Evolutionary conservation across 306 rosid genomes (phyloP), one percentile per base, ranked within the genome.

Genomic region (Rosa rugosa): DNA sequence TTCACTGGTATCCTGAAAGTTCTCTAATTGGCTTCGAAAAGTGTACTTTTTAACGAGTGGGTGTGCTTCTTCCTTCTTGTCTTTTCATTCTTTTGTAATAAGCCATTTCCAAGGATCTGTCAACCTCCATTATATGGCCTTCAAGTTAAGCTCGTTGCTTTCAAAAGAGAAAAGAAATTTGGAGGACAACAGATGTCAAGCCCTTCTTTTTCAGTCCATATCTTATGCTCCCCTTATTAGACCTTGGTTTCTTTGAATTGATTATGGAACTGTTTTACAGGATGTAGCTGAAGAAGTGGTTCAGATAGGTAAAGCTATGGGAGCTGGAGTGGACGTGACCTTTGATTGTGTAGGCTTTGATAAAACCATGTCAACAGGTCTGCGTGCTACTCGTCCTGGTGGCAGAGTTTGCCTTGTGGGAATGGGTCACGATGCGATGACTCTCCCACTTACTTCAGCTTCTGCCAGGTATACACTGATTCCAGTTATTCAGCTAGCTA

Each of bases 361-460:
- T 84, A 94, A 94, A 86, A 94, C 97, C 79, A 90, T 90, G 98
- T 80, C 96, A 59, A 90, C 96, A 34, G 97, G 96, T 11, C 75
- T 92, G 84, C 73, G 69, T n/a, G 98, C 93, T 50, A 92, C 97
- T 44, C 80, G 77, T 77, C 54, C 94, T 9, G 97, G 98, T 16
- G 96, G 97, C 64, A 94, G 89, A 85, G 96, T 94, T 77, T 94
- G 98, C 87, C 87, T 94, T 1, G 93, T 94, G 20, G 97, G 97
- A 81, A 89, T 94, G 93, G 98, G 94, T 18, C 93, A 89, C 49
- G 77, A 78, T 3, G 91, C 88, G 78, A 92, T 89, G 98, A 94
- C 97, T 40, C 85, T 90, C 70, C 96, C 98, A 63, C 91, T 92
- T 82, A 87, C 96, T 25, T 85, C 93, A 38, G 91, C 96, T 79